Conservation (phyloP, 208 protist species). For the Crithidia expoeki region DNA sequence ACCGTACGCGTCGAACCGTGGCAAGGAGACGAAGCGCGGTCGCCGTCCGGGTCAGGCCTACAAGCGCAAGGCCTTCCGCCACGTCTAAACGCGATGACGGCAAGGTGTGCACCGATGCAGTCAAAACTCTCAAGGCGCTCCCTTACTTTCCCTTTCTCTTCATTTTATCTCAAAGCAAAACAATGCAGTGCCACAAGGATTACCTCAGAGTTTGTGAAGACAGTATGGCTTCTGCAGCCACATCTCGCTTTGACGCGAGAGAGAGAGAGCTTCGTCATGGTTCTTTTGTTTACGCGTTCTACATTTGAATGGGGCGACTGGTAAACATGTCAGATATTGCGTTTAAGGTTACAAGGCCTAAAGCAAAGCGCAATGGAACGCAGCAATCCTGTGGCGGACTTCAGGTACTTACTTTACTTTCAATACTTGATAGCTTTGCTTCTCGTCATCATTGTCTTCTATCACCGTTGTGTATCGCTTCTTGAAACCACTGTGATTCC, state of each 20-base stretch:
- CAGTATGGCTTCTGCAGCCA: too few relatives aligned
- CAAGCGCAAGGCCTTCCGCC: constrained; percentile 83
- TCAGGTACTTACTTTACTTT: too few relatives aligned
- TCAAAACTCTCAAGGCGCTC: constrained; percentile 13
- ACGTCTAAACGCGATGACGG: constrained; percentile 48
- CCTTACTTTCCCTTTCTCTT: constrained; percentile 16
- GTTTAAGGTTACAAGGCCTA: too few relatives aligned
- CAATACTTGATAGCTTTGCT: too few relatives aligned
- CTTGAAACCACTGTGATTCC: too few relatives aligned
- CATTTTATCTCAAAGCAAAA: constrained; percentile 5
- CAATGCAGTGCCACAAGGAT: not conserved
- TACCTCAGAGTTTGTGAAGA: too few relatives aligned
- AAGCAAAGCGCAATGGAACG: too few relatives aligned
- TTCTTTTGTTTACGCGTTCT: constrained; percentile 18
- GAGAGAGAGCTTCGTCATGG: not conserved
- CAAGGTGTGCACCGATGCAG: not conserved
- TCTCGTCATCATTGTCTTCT: too few relatives aligned
- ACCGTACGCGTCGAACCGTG: constrained; percentile 83
- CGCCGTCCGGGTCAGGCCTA: constrained; percentile 91
- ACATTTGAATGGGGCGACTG: not conserved
- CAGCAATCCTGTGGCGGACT: too few relatives aligned
- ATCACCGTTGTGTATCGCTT: too few relatives aligned
- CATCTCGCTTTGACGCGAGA: not conserved
- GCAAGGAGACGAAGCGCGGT: constrained; percentile 95
- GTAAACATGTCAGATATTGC: not conserved